These are phyloP conservation scores for Bolboschoenus planiculmis DNA, from an alignment of 176 grass and related monocot species.

Conservation along the genomic window DNA sequence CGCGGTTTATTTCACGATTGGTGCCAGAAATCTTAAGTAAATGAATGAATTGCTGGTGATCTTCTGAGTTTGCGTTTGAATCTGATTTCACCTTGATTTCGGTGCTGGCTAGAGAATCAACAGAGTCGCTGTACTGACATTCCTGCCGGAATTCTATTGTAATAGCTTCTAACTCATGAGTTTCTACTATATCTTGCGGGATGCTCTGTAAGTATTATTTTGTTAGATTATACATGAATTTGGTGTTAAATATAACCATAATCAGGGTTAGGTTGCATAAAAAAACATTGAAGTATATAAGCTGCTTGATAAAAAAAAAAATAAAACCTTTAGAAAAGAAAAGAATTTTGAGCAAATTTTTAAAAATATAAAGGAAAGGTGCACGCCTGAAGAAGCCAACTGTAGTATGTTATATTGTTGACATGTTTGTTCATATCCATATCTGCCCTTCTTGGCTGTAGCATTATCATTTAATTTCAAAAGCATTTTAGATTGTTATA, in stretches of 20 bases:
- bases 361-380: neutral
- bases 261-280: too few species aligned
- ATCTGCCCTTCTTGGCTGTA: too few species aligned
- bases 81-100: slow-evolving; percentile 31
- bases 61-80: neutral
- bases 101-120: slow-evolving; percentile 65
- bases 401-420: slow-evolving; percentile 82
- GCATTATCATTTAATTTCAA: too few species aligned
- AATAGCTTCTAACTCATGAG: slow-evolving; percentile 85
- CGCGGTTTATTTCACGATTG: slow-evolving; percentile 69
- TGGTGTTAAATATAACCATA: too few species aligned
- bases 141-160: slow-evolving; percentile 80
- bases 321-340: neutral
- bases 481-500: too few species aligned
- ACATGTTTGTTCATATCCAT: too few species aligned
- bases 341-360: too few species aligned
- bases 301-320: neutral
- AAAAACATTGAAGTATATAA: too few species aligned
- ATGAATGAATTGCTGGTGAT: slow-evolving; percentile 48
- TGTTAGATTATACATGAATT: too few species aligned
- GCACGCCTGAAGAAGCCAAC: slow-evolving; percentile 90
- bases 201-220: slow-evolving; percentile 79
- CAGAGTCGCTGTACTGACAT: slow-evolving; percentile 68
- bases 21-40: slow-evolving; percentile 60
- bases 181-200: slow-evolving; percentile 85